Evolutionary conservation across 2,329 filamentous ascomycete genomes (phyloP).

Genomic region (Aaosphaeria arxii): DNA sequence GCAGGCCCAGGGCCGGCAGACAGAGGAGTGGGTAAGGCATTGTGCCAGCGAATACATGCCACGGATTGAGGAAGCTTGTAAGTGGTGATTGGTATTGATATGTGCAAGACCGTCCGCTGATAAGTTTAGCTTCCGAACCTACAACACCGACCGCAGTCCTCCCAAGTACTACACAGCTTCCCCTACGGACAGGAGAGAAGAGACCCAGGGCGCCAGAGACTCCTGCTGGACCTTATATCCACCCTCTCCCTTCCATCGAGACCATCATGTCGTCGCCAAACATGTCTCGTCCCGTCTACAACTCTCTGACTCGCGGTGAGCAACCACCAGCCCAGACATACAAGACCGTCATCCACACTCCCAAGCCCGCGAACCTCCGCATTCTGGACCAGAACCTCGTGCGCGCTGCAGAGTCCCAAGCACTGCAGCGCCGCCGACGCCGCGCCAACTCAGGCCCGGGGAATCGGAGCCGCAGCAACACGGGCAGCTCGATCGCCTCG

Average conservation of each 20-base stretch:
- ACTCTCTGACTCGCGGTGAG: conserved; percentile 7
- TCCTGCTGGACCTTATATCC: conserved; percentile 1
- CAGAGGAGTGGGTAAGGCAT: neutral
- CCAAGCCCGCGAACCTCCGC: conserved; percentile 7
- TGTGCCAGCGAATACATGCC: too few relatives aligned
- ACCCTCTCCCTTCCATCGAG: conserved; percentile 15
- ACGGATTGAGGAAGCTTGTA: too few relatives aligned
- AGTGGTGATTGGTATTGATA: too few relatives aligned
- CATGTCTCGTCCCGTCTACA: conserved; percentile 7
- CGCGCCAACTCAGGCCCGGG: neutral
- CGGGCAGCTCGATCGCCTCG: conserved; percentile 1
- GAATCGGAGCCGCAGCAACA: conserved; percentile 2
- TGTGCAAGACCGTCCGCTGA: too few relatives aligned
- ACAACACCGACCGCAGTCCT: too few relatives aligned
- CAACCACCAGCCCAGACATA: conserved; percentile 6
- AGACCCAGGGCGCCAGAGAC: neutral
- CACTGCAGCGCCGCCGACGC: conserved; percentile 1
- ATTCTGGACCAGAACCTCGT: conserved; percentile 7
- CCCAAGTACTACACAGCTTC: neutral
- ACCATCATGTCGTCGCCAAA: conserved; percentile 11
- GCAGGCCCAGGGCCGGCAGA: neutral
- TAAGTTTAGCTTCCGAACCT: too few relatives aligned
- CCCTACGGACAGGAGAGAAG: conserved; percentile 3
- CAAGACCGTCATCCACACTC: conserved; percentile 10
- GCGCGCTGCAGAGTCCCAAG: conserved; percentile 2